Evolutionary conservation across 345 rosid genomes (phyloP).

Genomic region (Salix suchowensis): DNA sequence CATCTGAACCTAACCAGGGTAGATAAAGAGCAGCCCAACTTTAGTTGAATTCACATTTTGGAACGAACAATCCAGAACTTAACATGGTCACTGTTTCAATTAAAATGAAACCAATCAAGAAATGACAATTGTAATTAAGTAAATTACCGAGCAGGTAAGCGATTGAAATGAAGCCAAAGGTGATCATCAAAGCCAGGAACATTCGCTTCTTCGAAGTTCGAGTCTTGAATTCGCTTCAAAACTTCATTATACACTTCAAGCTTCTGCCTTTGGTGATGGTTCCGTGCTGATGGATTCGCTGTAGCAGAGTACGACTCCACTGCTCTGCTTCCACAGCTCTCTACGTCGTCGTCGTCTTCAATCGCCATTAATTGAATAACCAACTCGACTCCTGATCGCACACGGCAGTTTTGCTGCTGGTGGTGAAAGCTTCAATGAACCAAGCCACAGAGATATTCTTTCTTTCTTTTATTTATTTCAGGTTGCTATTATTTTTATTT

Average conservation of each 20-base stretch:
- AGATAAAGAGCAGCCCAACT: no score
- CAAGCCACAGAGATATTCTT: no score
- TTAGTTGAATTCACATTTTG: no score
- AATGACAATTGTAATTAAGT: background rate
- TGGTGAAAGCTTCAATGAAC: background rate
- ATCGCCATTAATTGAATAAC: constrained; percentile 49
- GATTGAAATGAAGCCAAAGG: constrained; percentile 96
- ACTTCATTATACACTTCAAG: constrained; percentile 83
- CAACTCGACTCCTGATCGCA: background rate
- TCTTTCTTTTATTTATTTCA: no score
- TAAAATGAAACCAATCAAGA: constrained; percentile 9
- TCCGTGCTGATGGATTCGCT: constrained; percentile 34
- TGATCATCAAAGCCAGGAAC: constrained; percentile 82
- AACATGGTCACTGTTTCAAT: no score
- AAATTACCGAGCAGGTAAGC: constrained; percentile 87
- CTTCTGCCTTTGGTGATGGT: constrained; percentile 65
- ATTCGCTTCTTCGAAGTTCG: constrained; percentile 61
- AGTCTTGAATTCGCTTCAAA: constrained; percentile 66
- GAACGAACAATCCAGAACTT: no score
- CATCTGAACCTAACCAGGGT: no score
- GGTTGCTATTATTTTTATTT: no score
- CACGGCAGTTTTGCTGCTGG: background rate
- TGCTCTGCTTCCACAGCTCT: constrained; percentile 89
- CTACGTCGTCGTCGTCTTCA: constrained; percentile 80
- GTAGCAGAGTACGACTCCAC: constrained; percentile 42